Evolutionary conservation across 495 filamentous ascomycete genomes (phyloP), one percentile per base, ranked within the genome.

Genomic region (Rostrohypoxylon terebratum): DNA sequence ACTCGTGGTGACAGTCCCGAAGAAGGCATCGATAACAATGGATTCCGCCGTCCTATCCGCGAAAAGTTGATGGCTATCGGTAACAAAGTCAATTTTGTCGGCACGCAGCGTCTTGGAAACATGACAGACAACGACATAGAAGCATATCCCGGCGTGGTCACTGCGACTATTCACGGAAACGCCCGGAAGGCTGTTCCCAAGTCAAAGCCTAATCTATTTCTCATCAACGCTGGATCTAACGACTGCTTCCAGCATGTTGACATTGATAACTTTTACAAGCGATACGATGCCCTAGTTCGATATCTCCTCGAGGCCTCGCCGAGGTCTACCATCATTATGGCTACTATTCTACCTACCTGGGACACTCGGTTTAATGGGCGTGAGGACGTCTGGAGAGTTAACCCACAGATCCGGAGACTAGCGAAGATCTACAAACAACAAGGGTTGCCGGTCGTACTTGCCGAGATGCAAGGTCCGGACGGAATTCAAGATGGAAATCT

Each of bases 61-160:
- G 77, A 77, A 42, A 74, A 57, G 38, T 66, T 78, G 18, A 75
- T 59, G 13, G 31, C 63, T 14, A 72, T 76, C 63, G 77, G 77
- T 5, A 72, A 78, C 33, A 71, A 74, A 40, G 74, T 79, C 53
- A 75, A 77, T 61, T 79, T 75, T 61, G 79, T 81, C 18, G 79
- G 79, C 16, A 78, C 76, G 1, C 79, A 77, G 18, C 72, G 72
- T 3, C 68, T 74, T 40, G 79, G 79, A 55, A 75, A 78, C 51
- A 81, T 81, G 77, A 72, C 72, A 11, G 76, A 79, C 60, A 80
- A 81, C 59, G 70, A 79, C 40, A 77, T 79, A 47, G 79, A 81
- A 40, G 79, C 78, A 10, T 81, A 78, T 59, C 78, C 77, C 4
- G 79, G 78, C 16, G 74, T 78, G 6, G 66, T 65, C 23, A 80